Conservation (phyloP, 2,329 filamentous ascomycete genomes). For the Aaosphaeria pasadenensis region DNA sequence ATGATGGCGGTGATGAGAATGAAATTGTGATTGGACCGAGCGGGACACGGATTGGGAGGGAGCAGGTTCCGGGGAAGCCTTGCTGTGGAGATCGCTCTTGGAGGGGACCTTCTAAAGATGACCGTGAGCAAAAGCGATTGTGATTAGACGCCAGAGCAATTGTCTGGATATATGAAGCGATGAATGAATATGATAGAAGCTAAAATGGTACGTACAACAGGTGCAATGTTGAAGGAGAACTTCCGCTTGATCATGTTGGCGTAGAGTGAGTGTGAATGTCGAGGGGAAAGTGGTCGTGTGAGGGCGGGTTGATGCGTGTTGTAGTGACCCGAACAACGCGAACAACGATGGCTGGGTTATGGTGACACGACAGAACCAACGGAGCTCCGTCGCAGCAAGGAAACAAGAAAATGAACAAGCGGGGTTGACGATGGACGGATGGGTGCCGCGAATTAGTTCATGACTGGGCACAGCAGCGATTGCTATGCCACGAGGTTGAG, state of each 20-base stretch:
- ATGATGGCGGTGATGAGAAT: constrained; percentile 18
- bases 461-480: too few relatives aligned
- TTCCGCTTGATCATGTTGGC: constrained; percentile 39
- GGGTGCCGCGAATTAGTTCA: too few relatives aligned
- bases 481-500: too few relatives aligned
- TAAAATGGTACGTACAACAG: constrained; percentile 32
- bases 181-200: neutral
- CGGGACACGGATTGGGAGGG: constrained; percentile 25
- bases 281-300: neutral
- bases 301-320: neutral
- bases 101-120: constrained; percentile 29
- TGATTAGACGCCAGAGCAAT: neutral
- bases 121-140: neutral
- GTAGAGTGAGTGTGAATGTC: neutral
- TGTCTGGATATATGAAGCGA: neutral
- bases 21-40: constrained; percentile 13
- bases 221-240: constrained; percentile 44
- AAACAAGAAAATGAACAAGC: too few relatives aligned
- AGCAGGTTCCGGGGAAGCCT: too few relatives aligned
- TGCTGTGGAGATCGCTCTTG: constrained; percentile 23
- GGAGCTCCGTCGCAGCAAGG: too few relatives aligned
- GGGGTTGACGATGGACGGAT: too few relatives aligned
- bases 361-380: too few relatives aligned
- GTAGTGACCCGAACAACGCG: neutral
- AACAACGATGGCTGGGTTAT: too few relatives aligned